Evolutionary conservation across 352 stramenopile species (phyloP).

Genomic region (Albugo laibachii): DNA sequence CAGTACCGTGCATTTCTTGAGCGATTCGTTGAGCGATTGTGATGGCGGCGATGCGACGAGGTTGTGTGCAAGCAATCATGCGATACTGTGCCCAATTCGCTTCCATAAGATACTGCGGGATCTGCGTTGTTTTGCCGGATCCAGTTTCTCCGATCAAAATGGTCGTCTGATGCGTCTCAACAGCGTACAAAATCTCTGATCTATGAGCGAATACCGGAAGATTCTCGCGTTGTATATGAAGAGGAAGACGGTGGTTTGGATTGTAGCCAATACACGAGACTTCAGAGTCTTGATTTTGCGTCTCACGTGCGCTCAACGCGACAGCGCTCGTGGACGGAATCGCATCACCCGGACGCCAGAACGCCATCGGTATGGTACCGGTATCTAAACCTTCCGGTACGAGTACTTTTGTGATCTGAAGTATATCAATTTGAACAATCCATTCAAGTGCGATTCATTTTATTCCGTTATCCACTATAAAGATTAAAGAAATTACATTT

Average conservation of each 20-base stretch:
- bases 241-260: conserved; percentile 29
- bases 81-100: conserved; percentile 58
- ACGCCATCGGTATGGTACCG: conserved; percentile 16
- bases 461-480: too few species aligned
- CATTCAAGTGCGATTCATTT: too few species aligned
- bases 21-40: conserved; percentile 94
- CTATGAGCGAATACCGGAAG: conserved; percentile 81
- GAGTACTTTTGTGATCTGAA: too few species aligned
- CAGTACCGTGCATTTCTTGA: conserved; percentile 88
- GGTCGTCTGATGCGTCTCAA: conserved; percentile 76
- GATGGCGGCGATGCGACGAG: conserved; percentile 92
- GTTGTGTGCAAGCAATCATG: conserved; percentile 83
- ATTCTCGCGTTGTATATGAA: conserved; percentile 28
- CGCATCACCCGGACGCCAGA: conserved; percentile 41
- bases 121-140: conserved; percentile 84
- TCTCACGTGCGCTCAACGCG: neutral
- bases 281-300: neutral
- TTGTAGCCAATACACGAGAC: conserved; percentile 28
- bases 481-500: too few species aligned
- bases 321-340: neutral
- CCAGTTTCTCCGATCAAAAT: conserved; percentile 87
- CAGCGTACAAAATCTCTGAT: conserved; percentile 75
- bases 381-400: too few species aligned
- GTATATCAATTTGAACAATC: too few species aligned
- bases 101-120: conserved; percentile 84